phyloP scores from a whole-genome alignment of 768 basidiomycete genomes.

The Mycena floridula region DNA sequence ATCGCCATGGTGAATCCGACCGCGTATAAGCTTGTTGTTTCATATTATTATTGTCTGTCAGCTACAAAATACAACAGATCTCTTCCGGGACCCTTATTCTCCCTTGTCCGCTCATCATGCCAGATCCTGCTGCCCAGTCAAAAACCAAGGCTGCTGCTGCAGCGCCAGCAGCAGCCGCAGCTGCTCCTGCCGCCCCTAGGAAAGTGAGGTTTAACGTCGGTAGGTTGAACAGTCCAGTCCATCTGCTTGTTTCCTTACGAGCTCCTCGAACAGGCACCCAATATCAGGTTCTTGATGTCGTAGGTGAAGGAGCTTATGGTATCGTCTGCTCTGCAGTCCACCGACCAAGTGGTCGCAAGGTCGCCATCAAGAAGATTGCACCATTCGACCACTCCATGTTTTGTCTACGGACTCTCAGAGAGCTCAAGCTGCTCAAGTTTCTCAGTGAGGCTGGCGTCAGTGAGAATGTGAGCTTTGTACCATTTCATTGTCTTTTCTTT shows the following conservation, averaged over 20 bases:
- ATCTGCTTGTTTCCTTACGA: neutral
- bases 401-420: slow-evolving; percentile 84
- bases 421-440: slow-evolving; percentile 79
- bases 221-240: slow-evolving; percentile 10
- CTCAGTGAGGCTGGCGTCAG: slow-evolving; percentile 83
- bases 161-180: slow-evolving; percentile 32
- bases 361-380: slow-evolving; percentile 95
- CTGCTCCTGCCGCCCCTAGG: slow-evolving; percentile 52
- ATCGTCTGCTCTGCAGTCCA: slow-evolving; percentile 94
- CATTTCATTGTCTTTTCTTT: neutral
- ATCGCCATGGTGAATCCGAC: too few species aligned
- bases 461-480: slow-evolving; percentile 59
- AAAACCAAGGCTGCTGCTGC: slow-evolving; percentile 16
- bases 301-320: slow-evolving; percentile 91
- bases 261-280: slow-evolving; percentile 63
- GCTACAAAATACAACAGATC: too few species aligned
- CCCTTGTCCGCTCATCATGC: neutral
- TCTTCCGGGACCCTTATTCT: too few species aligned
- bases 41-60: too few species aligned
- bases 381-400: slow-evolving; percentile 97
- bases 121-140: neutral
- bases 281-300: slow-evolving; percentile 82
- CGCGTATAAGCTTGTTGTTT: too few species aligned
- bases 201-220: slow-evolving; percentile 90
- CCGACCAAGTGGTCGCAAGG: slow-evolving; percentile 79